Evolutionary conservation across 768 basidiomycete species (phyloP), one percentile per base, ranked within the genome.

Genomic region (Dioszegia aurantiaca): DNA sequence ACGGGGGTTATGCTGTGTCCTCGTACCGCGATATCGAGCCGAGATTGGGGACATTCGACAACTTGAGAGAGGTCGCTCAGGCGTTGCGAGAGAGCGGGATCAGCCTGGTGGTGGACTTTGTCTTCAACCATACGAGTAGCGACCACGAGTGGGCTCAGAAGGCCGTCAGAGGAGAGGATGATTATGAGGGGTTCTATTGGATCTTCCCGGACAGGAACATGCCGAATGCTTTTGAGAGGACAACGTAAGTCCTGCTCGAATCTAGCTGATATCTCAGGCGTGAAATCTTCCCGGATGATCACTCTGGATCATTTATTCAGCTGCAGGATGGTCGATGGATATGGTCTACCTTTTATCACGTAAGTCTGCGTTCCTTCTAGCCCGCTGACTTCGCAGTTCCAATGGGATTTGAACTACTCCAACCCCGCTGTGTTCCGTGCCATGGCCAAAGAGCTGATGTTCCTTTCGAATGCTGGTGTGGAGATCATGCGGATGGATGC

Each of bases 331-430:
- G 56, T 10, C 56, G 56, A 17, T 57, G 56, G 56, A 47, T 57
- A 12, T 57, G 56, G 56, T 57, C 56, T 6, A 57, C 56, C 16
- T 57, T 57, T 33, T 57, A 57, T 45, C 56, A 55, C 26, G 54
- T 55, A 28, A 16, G 54, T 21, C 33, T n/a, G n/a, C n/a, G n/a
- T 40, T 40, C 10, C 19, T 36, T 9, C 49, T 33, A 3, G 11
- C 8, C 36, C 9, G n/a, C 41, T 42, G 28, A 31, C 42, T n/a
- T 12, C 17, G 21, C 42, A 57, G 44, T 57, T 57, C 33, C 56
- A 57, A 47, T 57, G 56, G 56, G 56, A 57, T 27, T 33, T 57
- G 21, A 57, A 57, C 31, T 57, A 57, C 56, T 57, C 56, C 6
- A 57, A 57, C 19, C 56, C 56, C 10, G 56, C 56, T 14, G 56